Evolutionary conservation across 2,329 filamentous ascomycete genomes (phyloP).

Genomic region (Tolypocladium sp.): DNA sequence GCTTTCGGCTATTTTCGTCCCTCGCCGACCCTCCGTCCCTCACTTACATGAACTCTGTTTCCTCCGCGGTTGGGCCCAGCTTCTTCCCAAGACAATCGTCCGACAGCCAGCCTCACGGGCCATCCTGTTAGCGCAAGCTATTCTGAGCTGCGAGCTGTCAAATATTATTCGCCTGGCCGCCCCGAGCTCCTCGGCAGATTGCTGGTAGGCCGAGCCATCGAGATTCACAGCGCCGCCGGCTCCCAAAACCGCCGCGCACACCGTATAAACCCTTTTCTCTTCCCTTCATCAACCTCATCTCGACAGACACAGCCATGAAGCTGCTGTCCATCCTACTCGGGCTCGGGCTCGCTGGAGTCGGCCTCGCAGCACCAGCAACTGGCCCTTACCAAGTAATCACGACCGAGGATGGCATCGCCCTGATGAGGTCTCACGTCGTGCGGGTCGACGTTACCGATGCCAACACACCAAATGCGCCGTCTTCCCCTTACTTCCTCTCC

Average conservation of each 20-base stretch:
- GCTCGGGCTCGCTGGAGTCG: constrained; percentile 3
- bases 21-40: not conserved
- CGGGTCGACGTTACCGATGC: constrained; percentile 2
- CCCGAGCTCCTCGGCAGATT: not conserved
- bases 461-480: not conserved
- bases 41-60: not conserved
- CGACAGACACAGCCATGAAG: not conserved
- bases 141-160: not conserved
- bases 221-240: not conserved
- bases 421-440: constrained; percentile 1
- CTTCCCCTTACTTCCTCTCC: not conserved
- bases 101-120: not conserved
- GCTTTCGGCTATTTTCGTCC: not conserved
- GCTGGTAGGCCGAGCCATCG: not conserved
- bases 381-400: not conserved
- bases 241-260: not conserved
- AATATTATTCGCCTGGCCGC: not conserved
- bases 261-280: not conserved
- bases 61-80: not conserved
- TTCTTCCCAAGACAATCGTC: not conserved
- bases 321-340: not conserved
- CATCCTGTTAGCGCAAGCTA: not conserved
- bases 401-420: not conserved
- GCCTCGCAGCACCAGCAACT: constrained; percentile 3
- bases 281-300: not conserved